A percentile compares a stretch with the other conserved stretches of the same genome.
phyloP scores from a whole-genome alignment of 306 rosid species.

The Betula pendula region DNA sequence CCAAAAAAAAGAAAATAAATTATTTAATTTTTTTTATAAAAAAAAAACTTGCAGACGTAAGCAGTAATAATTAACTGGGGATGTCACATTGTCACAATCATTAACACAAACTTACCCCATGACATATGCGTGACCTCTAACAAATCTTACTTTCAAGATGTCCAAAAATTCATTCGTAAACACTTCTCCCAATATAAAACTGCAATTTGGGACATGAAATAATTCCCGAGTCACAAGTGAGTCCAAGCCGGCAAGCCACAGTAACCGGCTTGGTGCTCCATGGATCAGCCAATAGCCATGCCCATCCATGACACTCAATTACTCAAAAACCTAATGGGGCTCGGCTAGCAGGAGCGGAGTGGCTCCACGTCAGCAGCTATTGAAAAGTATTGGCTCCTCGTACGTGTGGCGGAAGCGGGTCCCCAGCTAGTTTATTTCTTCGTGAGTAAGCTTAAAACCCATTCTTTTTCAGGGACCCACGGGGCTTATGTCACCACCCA shows the following conservation, averaged over 20 bases:
- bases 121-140: not conserved
- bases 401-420: constrained; percentile 22
- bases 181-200: too few species aligned
- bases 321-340: too few species aligned
- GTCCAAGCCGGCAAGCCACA: too few species aligned
- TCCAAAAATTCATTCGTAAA: too few species aligned
- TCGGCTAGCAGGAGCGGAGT: constrained; percentile 10
- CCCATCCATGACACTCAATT: too few species aligned
- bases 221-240: too few species aligned
- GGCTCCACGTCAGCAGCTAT: constrained; percentile 24
- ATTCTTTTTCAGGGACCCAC: constrained; percentile 43
- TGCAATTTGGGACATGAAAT: too few species aligned
- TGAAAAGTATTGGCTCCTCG: constrained; percentile 30
- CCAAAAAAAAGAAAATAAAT: too few species aligned
- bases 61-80: not conserved
- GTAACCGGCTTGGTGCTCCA: too few species aligned
- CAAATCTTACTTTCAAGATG: not conserved
- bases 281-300: too few species aligned
- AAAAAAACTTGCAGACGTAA: too few species aligned
- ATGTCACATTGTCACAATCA: not conserved
- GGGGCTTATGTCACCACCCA: constrained; percentile 29
- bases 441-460: constrained; percentile 49
- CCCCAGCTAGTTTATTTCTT: constrained; percentile 49
- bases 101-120: not conserved
- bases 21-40: too few species aligned